Evolutionary conservation across 768 basidiomycete species (phyloP).

Genomic region (Pleurotus cornucopiae): DNA sequence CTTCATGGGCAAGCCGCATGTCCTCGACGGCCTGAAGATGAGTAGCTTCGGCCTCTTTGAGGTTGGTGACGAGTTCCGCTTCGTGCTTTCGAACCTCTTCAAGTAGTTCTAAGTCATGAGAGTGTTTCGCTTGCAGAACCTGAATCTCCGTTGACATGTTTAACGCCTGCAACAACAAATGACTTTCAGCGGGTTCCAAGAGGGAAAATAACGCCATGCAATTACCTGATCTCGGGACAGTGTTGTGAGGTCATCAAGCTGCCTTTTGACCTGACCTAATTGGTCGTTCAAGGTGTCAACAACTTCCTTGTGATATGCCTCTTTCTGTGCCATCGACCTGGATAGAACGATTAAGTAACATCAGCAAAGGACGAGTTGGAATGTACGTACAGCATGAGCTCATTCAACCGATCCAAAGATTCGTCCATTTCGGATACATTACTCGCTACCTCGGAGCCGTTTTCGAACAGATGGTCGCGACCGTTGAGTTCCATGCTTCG

Average conservation of each 20-base stretch:
- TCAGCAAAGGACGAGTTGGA: background rate
- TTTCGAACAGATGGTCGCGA: conserved; percentile 33
- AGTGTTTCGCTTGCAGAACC: conserved; percentile 59
- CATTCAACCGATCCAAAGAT: conserved; percentile 76
- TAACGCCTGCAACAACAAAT: conserved; percentile 43
- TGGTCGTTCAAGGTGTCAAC: conserved; percentile 71
- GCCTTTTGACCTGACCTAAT: conserved; percentile 64
- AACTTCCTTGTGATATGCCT: conserved; percentile 79
- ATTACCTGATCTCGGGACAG: conserved; percentile 82
- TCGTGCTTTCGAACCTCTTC: conserved; percentile 58
- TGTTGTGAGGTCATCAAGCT: conserved; percentile 77
- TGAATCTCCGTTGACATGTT: conserved; percentile 91
- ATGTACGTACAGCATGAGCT: conserved; percentile 80
- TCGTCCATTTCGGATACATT: conserved; percentile 57
- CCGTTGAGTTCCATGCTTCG: conserved; percentile 54
- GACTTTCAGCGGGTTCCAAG: background rate
- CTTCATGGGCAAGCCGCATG: conserved; percentile 46
- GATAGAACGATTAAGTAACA: conserved; percentile 11
- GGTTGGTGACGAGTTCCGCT: conserved; percentile 41
- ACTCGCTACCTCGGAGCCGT: conserved; percentile 29
- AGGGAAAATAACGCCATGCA: conserved; percentile 4
- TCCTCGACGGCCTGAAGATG: conserved; percentile 45
- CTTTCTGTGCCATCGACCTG: conserved; percentile 97
- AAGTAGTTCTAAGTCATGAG: conserved; percentile 45
- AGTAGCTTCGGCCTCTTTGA: conserved; percentile 48